Evolutionary conservation across 2,329 filamentous ascomycete species (phyloP), one percentile per base, ranked within the genome.

Genomic region (Monilinia fructigena): DNA sequence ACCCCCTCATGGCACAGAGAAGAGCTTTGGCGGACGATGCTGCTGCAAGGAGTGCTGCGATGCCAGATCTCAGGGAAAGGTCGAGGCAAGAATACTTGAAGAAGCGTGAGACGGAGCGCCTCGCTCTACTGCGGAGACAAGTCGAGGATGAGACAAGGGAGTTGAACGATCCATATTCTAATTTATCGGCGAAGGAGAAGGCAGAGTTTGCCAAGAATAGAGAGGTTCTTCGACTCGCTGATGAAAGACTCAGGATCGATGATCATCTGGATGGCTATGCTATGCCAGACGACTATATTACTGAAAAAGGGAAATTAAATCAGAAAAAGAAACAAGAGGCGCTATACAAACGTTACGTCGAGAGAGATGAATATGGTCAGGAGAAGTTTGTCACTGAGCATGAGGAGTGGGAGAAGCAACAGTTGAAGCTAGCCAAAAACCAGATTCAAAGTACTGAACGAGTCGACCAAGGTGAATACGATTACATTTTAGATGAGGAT

Each of bases 281-380:
- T 71, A 89, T 99, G 80, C 95, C 94, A 0, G 93, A 97, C 70
- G 93, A 97, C 76, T 97, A 97, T 75, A 94, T 97, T 69, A 97
- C 91, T 0, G 93, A 96, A 76, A 93, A 94, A 78, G 93, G 92
- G 28, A 95, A 96, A 75, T 89, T 96, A 69, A 91, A 96, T 75
- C 84, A 85, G 72, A 93, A 90, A 76, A 90, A 91, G 76, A 98
- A 98, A 76, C 87, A 95, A 70, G 91, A 96, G 31, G 92, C 91
- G 0, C 83, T 99, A 14, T 97, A 96, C 79, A 93, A 92, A 76
- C 87, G 93, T 61, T 94, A 97, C 72, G 89, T 97, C 4, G 93
- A 97, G 69, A 85, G 86, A 68, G 93, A 96, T 72, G 91, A 96
- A 73, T 89, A 89, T 72, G 93, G 93, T 5, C 89, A 95, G 70